Evolutionary conservation across 306 rosid genomes (phyloP).

Genomic region (Dicorynia guianensis): DNA sequence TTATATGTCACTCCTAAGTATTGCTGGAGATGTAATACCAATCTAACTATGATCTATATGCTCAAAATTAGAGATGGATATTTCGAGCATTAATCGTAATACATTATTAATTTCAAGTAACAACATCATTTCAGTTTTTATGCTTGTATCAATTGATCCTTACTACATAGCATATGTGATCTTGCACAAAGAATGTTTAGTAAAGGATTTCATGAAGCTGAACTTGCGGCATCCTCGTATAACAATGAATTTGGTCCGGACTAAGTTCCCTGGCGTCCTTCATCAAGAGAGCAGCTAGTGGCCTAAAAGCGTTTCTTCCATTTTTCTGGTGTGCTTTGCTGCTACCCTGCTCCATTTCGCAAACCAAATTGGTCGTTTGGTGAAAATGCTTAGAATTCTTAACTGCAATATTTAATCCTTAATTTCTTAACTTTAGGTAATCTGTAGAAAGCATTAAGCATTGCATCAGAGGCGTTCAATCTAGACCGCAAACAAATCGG

Average conservation of each 20-base stretch:
- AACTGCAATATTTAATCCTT: neutral
- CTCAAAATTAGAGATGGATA: conserved; percentile 3
- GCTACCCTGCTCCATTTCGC: neutral
- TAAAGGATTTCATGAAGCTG: neutral
- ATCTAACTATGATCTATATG: neutral
- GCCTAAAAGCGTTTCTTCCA: conserved; percentile 4
- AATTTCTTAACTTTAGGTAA: conserved; percentile 34
- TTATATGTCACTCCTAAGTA: neutral
- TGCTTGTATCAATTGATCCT: conserved; percentile 2
- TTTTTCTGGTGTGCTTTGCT: too few relatives aligned
- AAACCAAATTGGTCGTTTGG: neutral
- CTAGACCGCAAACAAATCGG: conserved; percentile 15
- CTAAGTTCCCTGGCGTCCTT: neutral
- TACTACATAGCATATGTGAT: neutral
- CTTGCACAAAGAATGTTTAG: too few relatives aligned
- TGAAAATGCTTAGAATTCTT: neutral
- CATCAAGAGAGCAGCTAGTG: neutral
- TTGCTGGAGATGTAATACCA: neutral
- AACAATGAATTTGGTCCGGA: neutral
- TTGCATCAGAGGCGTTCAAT: conserved; percentile 30
- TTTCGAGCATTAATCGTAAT: neutral
- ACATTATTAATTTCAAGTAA: neutral
- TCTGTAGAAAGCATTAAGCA: conserved; percentile 17
- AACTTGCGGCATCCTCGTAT: neutral
- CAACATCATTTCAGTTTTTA: neutral